Conservation (phyloP, 2,329 filamentous ascomycete genomes). For the Chrysoporthe puriensis region DNA sequence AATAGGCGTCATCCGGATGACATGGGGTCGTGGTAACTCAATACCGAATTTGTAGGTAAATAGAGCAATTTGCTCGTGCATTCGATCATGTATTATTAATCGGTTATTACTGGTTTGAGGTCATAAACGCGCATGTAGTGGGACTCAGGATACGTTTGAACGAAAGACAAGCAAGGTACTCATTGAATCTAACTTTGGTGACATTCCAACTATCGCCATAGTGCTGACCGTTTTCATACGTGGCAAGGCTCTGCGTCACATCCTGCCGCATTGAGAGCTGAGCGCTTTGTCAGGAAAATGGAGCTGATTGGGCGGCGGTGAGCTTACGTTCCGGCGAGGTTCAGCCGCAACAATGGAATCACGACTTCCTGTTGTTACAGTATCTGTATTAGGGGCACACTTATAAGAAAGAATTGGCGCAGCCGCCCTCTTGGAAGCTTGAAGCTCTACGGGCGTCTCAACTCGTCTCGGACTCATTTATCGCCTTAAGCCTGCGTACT, state of each 20-base stretch:
- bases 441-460: background rate
- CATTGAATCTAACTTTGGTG: too few species aligned
- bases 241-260: background rate
- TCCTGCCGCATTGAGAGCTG: background rate
- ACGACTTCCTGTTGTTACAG: background rate
- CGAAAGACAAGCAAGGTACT: too few species aligned
- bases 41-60: too few species aligned
- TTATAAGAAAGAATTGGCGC: background rate
- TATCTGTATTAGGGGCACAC: background rate
- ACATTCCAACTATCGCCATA: background rate
- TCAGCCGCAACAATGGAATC: conserved; percentile 3
- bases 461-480: too few species aligned
- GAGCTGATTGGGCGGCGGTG: background rate
- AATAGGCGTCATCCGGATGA: too few species aligned
- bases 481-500: background rate
- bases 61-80: too few species aligned
- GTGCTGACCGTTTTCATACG: background rate
- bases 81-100: too few species aligned
- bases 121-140: too few species aligned
- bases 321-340: background rate
- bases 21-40: too few species aligned
- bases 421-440: background rate
- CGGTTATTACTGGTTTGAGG: too few species aligned
- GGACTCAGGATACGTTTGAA: too few species aligned
- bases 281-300: background rate